A percentile compares a stretch with the other conserved stretches of the same genome.
Evolutionary conservation across 768 basidiomycete species (phyloP).

Genomic region (Rubroboletus pulcherrimus): DNA sequence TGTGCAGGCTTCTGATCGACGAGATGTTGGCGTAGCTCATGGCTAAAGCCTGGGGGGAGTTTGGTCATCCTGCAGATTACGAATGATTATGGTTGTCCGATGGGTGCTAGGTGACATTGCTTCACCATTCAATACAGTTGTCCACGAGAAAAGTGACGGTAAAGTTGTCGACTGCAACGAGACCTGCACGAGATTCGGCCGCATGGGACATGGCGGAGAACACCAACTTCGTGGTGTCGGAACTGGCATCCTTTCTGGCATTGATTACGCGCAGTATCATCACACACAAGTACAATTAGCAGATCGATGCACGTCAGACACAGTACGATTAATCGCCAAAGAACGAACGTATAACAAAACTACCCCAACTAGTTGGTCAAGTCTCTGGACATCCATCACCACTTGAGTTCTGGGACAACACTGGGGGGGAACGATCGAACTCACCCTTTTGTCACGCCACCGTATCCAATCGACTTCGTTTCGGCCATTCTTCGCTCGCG

Average conservation of each 20-base stretch:
- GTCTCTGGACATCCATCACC: neutral
- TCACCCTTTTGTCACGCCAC: constrained; percentile 40
- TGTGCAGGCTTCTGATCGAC: constrained; percentile 41
- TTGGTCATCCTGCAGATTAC: constrained; percentile 61
- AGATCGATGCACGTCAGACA: neutral
- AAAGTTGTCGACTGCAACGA: constrained; percentile 36
- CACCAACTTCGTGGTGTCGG: no score
- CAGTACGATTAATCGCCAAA: neutral
- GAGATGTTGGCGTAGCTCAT: constrained; percentile 67
- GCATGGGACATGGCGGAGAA: constrained; percentile 9
- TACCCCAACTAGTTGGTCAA: neutral
- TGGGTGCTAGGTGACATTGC: neutral
- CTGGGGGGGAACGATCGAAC: neutral
- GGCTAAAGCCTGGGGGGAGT: constrained; percentile 72
- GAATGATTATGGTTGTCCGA: neutral
- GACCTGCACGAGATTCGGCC: constrained; percentile 14
- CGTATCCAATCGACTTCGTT: constrained; percentile 56
- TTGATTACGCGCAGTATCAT: neutral
- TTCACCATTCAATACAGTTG: constrained; percentile 78
- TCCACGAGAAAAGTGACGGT: constrained; percentile 69
- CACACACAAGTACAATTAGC: neutral
- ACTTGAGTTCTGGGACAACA: neutral
- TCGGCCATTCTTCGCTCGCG: constrained; percentile 71
- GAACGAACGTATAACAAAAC: constrained; percentile 2
- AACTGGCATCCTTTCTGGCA: neutral